Conservation (phyloP, 139 green algal species). For the Nannochloris sp. region DNA sequence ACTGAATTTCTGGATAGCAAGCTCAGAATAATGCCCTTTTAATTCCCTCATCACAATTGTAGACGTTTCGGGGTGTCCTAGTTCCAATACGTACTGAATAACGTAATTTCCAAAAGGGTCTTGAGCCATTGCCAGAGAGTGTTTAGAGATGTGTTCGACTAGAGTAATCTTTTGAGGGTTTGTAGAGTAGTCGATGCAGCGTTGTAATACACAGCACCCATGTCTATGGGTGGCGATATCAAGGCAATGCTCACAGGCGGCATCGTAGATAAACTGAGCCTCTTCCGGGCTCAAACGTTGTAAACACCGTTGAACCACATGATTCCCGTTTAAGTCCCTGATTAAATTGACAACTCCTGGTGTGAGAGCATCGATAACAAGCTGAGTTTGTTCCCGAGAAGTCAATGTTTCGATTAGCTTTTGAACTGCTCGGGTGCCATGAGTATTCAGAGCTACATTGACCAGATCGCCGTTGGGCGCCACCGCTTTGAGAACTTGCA, state of each 20-base stretch:
- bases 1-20: constrained; percentile 94
- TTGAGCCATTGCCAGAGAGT: constrained; percentile 62
- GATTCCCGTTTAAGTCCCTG: constrained; percentile 98
- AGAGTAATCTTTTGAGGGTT: constrained; percentile 67
- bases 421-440: constrained; percentile 95
- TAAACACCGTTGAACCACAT: constrained; percentile 97
- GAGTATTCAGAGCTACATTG: constrained; percentile 86
- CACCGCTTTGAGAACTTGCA: constrained; percentile 69
- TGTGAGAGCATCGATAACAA: constrained; percentile 75
- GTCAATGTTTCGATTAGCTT: constrained; percentile 90
- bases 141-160: constrained; percentile 68
- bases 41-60: constrained; percentile 72
- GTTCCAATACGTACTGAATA: constrained; percentile 97
- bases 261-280: constrained; percentile 93
- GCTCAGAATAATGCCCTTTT: constrained; percentile 68
- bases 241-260: constrained; percentile 71
- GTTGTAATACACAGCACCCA: constrained; percentile 98
- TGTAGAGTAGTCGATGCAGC: constrained; percentile 95
- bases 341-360: constrained; percentile 90
- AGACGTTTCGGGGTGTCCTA: constrained; percentile 66
- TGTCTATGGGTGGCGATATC: constrained; percentile 96
- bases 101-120: constrained; percentile 98
- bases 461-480: constrained; percentile 71
- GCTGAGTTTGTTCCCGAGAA: constrained; percentile 54
- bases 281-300: constrained; percentile 66